Percentiles rank a stretch among this genome's conserved stretches.
These are phyloP conservation scores for Ganoderma lingzhi DNA, from an alignment of 1,284 basidiomycete species.

Conservation along the genomic window DNA sequence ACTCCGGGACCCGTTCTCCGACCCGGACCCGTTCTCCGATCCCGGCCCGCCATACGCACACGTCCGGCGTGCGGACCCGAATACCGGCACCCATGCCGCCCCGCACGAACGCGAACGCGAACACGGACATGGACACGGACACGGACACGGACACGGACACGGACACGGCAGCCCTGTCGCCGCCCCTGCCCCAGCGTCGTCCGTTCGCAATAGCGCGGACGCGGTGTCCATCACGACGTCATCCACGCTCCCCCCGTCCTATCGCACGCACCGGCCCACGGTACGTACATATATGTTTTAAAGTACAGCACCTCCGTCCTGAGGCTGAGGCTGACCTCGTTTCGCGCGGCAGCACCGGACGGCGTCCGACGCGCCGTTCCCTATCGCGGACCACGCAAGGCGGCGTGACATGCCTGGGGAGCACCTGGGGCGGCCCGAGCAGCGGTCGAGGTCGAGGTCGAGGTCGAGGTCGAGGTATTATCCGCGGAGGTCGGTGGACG, in stretches of 20 bases:
- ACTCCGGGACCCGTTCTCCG: not conserved
- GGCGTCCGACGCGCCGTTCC: not conserved
- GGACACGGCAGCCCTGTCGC: not conserved
- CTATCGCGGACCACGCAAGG: not conserved
- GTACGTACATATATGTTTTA: not conserved
- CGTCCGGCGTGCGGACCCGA: not conserved
- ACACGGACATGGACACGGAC: not conserved
- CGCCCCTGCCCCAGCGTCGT: not conserved
- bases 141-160: too few relatives aligned
- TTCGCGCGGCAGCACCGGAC: not conserved
- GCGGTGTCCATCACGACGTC: conserved; percentile 2
- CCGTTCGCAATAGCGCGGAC: not conserved
- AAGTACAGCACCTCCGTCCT: too few relatives aligned
- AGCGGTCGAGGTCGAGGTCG: not conserved
- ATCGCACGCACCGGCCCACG: conserved; percentile 6
- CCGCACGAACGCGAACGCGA: not conserved
- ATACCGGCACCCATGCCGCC: not conserved
- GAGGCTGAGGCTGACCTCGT: not conserved
- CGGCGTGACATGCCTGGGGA: not conserved
- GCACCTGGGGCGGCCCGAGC: not conserved
- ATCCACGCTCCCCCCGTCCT: conserved; percentile 10
- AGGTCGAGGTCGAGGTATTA: not conserved
- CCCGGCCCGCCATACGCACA: not conserved
- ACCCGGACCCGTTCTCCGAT: not conserved
- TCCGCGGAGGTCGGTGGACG: conserved; percentile 10